Percentiles rank a stretch among this genome's conserved stretches.
Evolutionary conservation across 805 yeast genomes (phyloP).

Genomic region (Lipomyces yamadae): DNA sequence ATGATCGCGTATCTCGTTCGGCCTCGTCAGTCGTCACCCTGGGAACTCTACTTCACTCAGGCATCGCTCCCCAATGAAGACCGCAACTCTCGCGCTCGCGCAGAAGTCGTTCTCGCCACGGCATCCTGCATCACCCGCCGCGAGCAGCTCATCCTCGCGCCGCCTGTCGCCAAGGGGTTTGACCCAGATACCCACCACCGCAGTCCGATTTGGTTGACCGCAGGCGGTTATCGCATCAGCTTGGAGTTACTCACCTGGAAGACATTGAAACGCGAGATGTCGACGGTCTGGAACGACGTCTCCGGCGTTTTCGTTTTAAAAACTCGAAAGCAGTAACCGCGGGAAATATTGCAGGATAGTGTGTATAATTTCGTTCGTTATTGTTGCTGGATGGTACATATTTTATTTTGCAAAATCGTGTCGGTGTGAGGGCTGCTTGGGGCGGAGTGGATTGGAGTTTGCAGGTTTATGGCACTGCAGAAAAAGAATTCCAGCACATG

Average conservation of each 20-base stretch:
- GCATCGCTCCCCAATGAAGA: not conserved
- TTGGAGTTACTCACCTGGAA: conserved; percentile 8
- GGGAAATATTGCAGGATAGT: not conserved
- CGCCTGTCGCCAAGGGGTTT: not conserved
- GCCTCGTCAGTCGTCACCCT: not conserved
- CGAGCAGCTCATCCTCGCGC: not conserved
- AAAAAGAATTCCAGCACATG: not conserved
- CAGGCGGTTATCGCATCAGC: not conserved
- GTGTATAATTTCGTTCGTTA: not conserved
- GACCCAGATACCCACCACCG: not conserved
- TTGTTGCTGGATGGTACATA: not conserved
- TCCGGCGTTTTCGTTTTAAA: not conserved
- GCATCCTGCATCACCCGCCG: conserved; percentile 1
- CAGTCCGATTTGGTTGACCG: conserved; percentile 1
- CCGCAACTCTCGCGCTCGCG: not conserved
- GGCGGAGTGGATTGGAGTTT: conserved; percentile 1
- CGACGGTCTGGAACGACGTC: conserved; percentile 2
- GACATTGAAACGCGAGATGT: conserved; percentile 8
- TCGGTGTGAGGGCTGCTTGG: not conserved
- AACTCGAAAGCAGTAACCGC: not conserved
- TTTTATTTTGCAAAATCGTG: not conserved
- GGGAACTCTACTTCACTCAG: not conserved
- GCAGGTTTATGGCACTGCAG: not conserved
- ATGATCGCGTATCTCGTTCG: not conserved
- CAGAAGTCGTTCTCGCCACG: conserved; percentile 4